Percentiles rank a stretch among this genome's conserved stretches.
Evolutionary conservation across 345 rosid genomes (phyloP).

Genomic region (Excoecaria agallocha): DNA sequence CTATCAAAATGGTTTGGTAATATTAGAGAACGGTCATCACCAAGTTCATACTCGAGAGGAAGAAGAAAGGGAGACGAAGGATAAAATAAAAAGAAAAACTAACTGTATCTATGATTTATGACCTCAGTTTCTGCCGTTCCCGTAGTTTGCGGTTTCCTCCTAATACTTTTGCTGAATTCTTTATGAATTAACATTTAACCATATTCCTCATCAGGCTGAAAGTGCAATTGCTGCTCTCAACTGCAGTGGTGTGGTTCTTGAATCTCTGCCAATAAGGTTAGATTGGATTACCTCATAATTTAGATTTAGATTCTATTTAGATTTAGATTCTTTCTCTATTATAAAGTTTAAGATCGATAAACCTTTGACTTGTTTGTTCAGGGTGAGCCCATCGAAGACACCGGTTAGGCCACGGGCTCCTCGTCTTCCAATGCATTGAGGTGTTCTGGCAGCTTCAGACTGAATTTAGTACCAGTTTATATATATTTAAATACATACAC

Average conservation of each 20-base stretch:
- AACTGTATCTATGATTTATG: neutral
- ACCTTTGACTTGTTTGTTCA: slow-evolving; percentile 26
- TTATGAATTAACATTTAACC: neutral
- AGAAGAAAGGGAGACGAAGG: neutral
- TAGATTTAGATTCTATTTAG: no score
- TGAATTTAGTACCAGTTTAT: slow-evolving; percentile 21
- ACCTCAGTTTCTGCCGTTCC: neutral
- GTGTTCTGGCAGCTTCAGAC: slow-evolving; percentile 12
- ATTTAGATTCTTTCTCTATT: neutral
- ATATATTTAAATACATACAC: slow-evolving; percentile 33
- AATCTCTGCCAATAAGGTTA: slow-evolving; percentile 86
- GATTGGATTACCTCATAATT: slow-evolving; percentile 10
- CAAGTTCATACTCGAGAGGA: neutral
- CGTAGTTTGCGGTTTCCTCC: neutral
- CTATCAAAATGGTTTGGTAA: neutral
- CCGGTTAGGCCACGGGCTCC: slow-evolving; percentile 93
- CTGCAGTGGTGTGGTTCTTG: slow-evolving; percentile 91
- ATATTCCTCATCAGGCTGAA: slow-evolving; percentile 59
- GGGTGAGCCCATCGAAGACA: slow-evolving; percentile 99
- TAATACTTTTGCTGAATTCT: neutral
- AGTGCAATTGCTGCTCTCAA: slow-evolving; percentile 95
- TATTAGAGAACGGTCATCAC: neutral
- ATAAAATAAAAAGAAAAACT: neutral
- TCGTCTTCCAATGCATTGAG: slow-evolving; percentile 62
- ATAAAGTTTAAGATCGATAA: no score